Conservation (phyloP, 306 rosid species). For the Malus fusca region DNA sequence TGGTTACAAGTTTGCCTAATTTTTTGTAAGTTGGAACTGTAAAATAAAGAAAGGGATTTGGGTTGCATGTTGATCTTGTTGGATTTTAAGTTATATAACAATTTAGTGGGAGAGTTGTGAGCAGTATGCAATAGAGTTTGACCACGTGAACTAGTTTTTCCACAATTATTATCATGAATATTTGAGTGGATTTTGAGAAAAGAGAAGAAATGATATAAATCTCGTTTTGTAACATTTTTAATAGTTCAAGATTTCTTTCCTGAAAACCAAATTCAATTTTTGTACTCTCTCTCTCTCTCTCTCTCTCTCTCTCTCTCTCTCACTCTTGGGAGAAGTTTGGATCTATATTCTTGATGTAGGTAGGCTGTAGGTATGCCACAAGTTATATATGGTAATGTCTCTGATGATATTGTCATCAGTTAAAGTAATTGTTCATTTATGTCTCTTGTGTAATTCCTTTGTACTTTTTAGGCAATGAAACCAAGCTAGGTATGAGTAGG, state of each 20-base stretch:
- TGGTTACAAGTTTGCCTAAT: not conserved
- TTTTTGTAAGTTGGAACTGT: not conserved
- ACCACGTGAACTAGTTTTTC: not conserved
- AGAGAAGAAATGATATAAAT: not conserved
- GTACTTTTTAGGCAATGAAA: slow-evolving; percentile 72
- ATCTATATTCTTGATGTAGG: not conserved
- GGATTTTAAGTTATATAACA: not conserved
- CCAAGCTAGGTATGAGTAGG: slow-evolving; percentile 98
- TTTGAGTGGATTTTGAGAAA: not conserved
- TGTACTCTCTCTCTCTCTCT: not conserved
- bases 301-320: not conserved
- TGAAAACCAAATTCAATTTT: not conserved
- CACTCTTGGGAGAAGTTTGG: not conserved
- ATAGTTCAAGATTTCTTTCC: not conserved
- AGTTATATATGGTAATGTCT: not conserved
- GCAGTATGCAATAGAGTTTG: not conserved
- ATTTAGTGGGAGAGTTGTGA: not conserved
- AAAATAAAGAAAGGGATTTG: not conserved
- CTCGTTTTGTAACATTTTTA: not conserved
- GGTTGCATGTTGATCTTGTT: not conserved
- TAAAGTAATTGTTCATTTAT: slow-evolving; percentile 12
- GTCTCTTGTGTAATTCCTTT: slow-evolving; percentile 8
- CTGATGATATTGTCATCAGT: not conserved
- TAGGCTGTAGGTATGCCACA: not conserved
- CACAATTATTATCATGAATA: not conserved